A percentile compares a stretch with the other conserved stretches of the same genome.
Evolutionary conservation across 2,329 filamentous ascomycete genomes (phyloP).

Genomic region (Trichoderma sp.): DNA sequence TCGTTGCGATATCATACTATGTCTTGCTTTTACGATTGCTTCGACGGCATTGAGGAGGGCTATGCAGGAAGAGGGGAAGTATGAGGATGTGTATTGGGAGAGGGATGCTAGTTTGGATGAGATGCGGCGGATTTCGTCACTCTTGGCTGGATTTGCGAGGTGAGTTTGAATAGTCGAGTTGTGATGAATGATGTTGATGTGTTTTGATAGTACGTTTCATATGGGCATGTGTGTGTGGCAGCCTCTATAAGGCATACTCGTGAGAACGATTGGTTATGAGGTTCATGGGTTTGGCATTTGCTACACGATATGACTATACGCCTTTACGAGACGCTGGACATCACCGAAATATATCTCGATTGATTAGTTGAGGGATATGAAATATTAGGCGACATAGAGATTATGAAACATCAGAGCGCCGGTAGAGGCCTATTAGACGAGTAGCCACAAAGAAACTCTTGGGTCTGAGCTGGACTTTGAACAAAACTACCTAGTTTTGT

Average conservation of each 20-base stretch:
- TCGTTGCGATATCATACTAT: neutral
- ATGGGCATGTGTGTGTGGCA: slow-evolving; percentile 9
- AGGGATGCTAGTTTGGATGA: neutral
- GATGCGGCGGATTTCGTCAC: neutral
- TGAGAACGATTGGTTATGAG: neutral
- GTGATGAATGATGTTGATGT: neutral
- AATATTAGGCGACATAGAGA: neutral
- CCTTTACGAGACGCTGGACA: neutral
- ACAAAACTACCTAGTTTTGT: too few relatives aligned
- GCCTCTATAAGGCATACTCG: neutral
- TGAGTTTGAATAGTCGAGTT: neutral
- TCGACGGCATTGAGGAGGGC: neutral
- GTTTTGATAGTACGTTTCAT: neutral
- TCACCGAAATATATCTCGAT: too few relatives aligned
- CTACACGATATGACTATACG: too few relatives aligned
- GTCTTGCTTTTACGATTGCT: neutral
- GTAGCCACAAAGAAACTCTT: too few relatives aligned
- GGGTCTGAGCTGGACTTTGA: too few relatives aligned
- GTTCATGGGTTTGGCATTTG: neutral
- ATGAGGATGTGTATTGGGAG: neutral
- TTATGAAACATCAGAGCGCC: too few relatives aligned
- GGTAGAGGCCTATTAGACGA: too few relatives aligned
- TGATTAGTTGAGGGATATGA: neutral
- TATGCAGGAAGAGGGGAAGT: neutral
- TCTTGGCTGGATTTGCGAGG: neutral